Percentiles rank a stretch among this genome's conserved stretches.
These are phyloP conservation scores for Sphagnurus paluster DNA, from an alignment of 1,284 basidiomycete species.

Conservation along the genomic window DNA sequence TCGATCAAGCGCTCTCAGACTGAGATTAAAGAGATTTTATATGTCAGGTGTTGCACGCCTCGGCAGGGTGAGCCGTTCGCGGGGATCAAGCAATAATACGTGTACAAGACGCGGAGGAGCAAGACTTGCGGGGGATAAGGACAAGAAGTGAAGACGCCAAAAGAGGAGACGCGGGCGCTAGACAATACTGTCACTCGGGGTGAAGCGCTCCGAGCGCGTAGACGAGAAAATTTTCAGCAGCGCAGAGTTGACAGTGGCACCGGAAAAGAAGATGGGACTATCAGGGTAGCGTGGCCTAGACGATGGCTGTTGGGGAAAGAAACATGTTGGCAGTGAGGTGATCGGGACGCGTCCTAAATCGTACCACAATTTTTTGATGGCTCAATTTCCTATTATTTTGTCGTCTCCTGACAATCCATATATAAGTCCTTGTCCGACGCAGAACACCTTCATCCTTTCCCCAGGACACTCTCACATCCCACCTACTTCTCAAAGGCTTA, in stretches of 20 bases:
- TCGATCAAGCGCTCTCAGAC: conserved; percentile 3
- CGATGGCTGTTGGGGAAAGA: neutral
- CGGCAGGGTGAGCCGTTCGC: neutral
- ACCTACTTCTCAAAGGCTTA: conserved; percentile 5
- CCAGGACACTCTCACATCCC: conserved; percentile 14
- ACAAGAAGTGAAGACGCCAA: conserved; percentile 5
- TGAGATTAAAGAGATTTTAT: neutral
- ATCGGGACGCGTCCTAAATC: conserved; percentile 25
- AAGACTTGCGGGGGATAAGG: neutral
- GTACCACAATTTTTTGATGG: conserved; percentile 42
- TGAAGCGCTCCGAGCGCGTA: neutral
- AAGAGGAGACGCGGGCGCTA: neutral
- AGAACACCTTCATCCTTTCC: conserved; percentile 14
- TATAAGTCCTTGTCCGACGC: conserved; percentile 27
- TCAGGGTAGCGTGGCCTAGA: neutral
- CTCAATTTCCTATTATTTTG: conserved; percentile 34
- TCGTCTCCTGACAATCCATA: conserved; percentile 31
- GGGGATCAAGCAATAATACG: neutral
- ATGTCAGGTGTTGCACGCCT: neutral
- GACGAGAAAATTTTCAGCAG: neutral
- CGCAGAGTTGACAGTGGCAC: neutral
- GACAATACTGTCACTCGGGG: no score
- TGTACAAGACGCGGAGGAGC: neutral
- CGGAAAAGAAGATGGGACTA: neutral
- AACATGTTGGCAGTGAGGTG: neutral